These are phyloP conservation scores for Carpinus fangiana DNA, from an alignment of 306 rosid species.

Conservation along the genomic window DNA sequence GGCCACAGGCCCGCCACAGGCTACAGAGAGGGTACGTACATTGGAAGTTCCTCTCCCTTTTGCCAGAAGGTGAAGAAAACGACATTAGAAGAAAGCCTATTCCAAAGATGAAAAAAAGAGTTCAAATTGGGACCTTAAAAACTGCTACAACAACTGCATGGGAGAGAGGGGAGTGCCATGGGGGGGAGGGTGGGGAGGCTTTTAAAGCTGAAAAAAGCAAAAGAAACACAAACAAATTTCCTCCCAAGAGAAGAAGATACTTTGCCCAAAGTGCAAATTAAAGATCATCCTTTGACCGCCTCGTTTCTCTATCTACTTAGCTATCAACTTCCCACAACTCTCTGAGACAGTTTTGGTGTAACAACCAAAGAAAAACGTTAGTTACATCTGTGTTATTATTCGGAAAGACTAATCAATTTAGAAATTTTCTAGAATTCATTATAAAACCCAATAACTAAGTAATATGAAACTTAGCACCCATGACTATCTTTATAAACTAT, in stretches of 20 bases:
- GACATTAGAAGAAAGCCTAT: constrained; percentile 31
- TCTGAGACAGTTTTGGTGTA: too few relatives aligned
- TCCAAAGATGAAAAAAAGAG: constrained; percentile 3
- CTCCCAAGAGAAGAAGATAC: constrained; percentile 35
- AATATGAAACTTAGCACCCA: too few relatives aligned
- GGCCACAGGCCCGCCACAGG: too few relatives aligned
- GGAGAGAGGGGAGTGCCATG: constrained; percentile 18
- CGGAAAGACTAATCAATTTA: too few relatives aligned
- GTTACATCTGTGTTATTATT: too few relatives aligned
- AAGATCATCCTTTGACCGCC: constrained; percentile 58
- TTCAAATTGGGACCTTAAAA: constrained; percentile 21
- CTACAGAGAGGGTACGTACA: constrained; percentile 23
- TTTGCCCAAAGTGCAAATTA: constrained; percentile 53
- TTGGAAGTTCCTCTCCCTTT: constrained; percentile 32
- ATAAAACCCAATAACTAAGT: too few relatives aligned
- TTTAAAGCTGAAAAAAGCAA: constrained; percentile 53
- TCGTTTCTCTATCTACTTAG: constrained; percentile 29
- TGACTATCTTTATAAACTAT: too few relatives aligned
- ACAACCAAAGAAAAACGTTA: too few relatives aligned
- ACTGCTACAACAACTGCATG: constrained; percentile 14
- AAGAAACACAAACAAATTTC: constrained; percentile 45
- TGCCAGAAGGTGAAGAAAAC: constrained; percentile 49
- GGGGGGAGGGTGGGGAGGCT: constrained; percentile 18
- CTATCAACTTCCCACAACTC: constrained; percentile 8
- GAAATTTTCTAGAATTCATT: too few relatives aligned